Evolutionary conservation across 1,284 basidiomycete species (phyloP).

Genomic region (Marasmius oreades): DNA sequence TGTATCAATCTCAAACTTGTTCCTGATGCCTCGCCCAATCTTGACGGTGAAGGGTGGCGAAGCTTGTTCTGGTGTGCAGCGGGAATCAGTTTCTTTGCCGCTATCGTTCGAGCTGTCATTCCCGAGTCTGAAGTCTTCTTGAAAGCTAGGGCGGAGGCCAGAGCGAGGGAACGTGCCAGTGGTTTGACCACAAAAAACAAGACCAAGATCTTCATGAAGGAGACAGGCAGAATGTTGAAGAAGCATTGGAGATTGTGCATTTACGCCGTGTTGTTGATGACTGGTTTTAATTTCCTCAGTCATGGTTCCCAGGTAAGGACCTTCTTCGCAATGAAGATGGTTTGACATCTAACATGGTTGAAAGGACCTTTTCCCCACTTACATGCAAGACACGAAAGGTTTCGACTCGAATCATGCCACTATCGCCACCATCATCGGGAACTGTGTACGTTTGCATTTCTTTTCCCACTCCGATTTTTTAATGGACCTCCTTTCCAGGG

Average conservation of each 20-base stretch:
- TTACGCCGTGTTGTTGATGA: slow-evolving; percentile 80
- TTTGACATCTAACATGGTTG: background rate
- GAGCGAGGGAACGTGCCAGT: slow-evolving; percentile 32
- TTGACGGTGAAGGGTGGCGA: slow-evolving; percentile 33
- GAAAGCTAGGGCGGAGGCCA: slow-evolving; percentile 37
- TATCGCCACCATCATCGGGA: slow-evolving; percentile 89
- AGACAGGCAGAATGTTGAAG: slow-evolving; percentile 76
- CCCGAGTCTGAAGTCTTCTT: slow-evolving; percentile 66
- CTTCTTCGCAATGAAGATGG: background rate
- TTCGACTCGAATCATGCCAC: slow-evolving; percentile 62
- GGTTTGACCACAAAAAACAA: slow-evolving; percentile 46
- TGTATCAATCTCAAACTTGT: slow-evolving; percentile 19
- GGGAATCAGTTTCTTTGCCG: slow-evolving; percentile 59
- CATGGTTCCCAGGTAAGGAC: slow-evolving; percentile 69
- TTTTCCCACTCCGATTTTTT: background rate
- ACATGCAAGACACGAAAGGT: slow-evolving; percentile 60
- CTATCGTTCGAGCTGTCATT: slow-evolving; percentile 49
- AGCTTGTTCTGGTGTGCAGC: slow-evolving; percentile 47
- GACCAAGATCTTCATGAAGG: slow-evolving; percentile 70
- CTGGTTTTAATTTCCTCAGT: slow-evolving; percentile 90
- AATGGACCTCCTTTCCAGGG: slow-evolving; percentile 8
- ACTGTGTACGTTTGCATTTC: slow-evolving; percentile 53
- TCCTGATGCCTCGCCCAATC: slow-evolving; percentile 13
- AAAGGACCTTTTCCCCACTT: slow-evolving; percentile 77
- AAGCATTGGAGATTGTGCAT: slow-evolving; percentile 84